Percentiles rank a stretch among this genome's conserved stretches.
phyloP scores from a whole-genome alignment of 768 basidiomycete species.

The Baorangia bicolor region DNA sequence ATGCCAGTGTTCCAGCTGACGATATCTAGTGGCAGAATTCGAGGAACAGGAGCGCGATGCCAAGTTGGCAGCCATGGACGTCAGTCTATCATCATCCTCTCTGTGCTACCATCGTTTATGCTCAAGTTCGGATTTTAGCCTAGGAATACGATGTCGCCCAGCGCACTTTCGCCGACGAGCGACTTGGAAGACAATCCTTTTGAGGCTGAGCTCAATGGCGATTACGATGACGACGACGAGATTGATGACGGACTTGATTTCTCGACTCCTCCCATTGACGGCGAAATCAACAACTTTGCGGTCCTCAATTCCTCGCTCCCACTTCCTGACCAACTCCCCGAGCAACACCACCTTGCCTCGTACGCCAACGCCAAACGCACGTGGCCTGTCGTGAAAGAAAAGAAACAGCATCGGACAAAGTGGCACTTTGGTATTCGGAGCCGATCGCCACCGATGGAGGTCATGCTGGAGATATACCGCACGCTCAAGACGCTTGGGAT shows the following conservation, averaged over 20 bases:
- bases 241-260: conserved; percentile 54
- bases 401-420: conserved; percentile 77
- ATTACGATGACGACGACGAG: conserved; percentile 49
- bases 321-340: conserved; percentile 58
- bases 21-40: conserved; percentile 60
- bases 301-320: conserved; percentile 90
- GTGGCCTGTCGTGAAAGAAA: conserved; percentile 50
- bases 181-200: conserved; percentile 79
- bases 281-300: conserved; percentile 65
- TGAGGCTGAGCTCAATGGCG: conserved; percentile 62
- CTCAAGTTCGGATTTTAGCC: conserved; percentile 44
- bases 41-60: conserved; percentile 88
- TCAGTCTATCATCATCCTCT: conserved; percentile 41
- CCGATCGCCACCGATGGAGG: conserved; percentile 95
- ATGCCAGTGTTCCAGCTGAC: conserved; percentile 11
- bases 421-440: conserved; percentile 99
- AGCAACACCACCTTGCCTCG: conserved; percentile 70
- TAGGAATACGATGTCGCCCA: conserved; percentile 65
- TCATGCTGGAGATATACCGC: conserved; percentile 97
- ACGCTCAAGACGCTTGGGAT: conserved; percentile 87
- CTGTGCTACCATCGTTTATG: conserved; percentile 1
- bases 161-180: conserved; percentile 60
- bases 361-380: conserved; percentile 52
- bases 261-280: conserved; percentile 38
- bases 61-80: conserved; percentile 76